Evolutionary conservation across 202 grass and related monocot genomes (phyloP).

Genomic region (Setaria italica): DNA sequence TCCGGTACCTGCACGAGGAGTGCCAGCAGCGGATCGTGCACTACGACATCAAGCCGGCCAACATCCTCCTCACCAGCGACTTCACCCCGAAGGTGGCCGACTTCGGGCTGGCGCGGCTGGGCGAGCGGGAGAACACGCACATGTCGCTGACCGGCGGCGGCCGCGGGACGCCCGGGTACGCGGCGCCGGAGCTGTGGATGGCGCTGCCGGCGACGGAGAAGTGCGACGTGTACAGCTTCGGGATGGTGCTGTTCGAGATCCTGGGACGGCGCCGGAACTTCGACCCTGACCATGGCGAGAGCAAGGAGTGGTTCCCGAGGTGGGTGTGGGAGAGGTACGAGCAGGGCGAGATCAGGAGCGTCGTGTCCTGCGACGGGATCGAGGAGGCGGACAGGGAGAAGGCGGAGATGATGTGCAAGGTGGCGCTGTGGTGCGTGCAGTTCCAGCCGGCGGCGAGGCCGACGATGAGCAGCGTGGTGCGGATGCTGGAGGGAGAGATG

Average conservation of each 20-base stretch:
- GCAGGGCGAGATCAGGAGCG: conserved; percentile 46
- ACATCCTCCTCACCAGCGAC: conserved; percentile 64
- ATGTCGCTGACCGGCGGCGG: conserved; percentile 63
- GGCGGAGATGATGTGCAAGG: conserved; percentile 76
- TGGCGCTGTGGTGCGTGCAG: conserved; percentile 90
- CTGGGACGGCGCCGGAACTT: conserved; percentile 74
- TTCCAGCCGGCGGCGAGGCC: conserved; percentile 69
- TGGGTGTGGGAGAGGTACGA: conserved; percentile 88
- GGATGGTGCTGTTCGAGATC: conserved; percentile 91
- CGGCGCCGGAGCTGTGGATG: conserved; percentile 86
- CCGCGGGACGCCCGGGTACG: conserved; percentile 84
- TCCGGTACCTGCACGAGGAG: conserved; percentile 91
- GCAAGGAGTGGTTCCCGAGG: conserved; percentile 74
- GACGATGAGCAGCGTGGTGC: conserved; percentile 72
- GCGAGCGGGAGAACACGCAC: conserved; percentile 51
- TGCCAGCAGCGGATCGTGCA: conserved; percentile 89
- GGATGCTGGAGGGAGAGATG: conserved; percentile 83
- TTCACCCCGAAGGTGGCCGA: conserved; percentile 81
- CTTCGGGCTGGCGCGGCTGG: conserved; percentile 69
- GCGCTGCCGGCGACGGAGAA: conserved; percentile 58
- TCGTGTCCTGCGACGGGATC: conserved; percentile 47
- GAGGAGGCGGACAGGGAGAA: conserved; percentile 46
- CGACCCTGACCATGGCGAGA: conserved; percentile 34
- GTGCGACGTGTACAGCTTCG: conserved; percentile 96
- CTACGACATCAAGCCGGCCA: conserved; percentile 91